Base-by-base conservation (phyloP, 345 rosid species). In the Salix brachista region DNA sequence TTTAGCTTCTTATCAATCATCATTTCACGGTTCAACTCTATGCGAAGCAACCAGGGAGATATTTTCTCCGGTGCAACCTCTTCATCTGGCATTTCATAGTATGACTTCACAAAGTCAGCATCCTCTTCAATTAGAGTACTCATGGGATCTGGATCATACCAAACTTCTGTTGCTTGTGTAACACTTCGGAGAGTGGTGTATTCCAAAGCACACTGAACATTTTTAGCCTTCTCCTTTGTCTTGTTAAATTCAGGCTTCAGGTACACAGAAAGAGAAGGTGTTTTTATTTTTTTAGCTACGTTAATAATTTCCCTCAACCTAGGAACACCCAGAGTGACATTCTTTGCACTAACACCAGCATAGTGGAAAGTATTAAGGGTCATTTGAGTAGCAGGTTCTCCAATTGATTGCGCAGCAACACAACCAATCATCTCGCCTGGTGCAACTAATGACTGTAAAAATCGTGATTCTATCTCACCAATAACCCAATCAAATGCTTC, bases 361-460 rank as follows among this genome's bases (percentile, higher is more conserved):
- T 91, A 95, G 77, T 95, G 99, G 83, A 93, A 95, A 8, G 99
- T 95, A 80, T 95, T 95, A 18, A 95, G 92, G 71, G 99, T 95
- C 99, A 95, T 95, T 85, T 95, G 99, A 23, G 99, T 95, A 60
- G 99, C 99, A 81, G 99, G 99, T 84, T 95, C 99, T 79, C 99
- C 99, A 82, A 95, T 95, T 28, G 98, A 95, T 78, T 95, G 99
- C 65, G 99, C 98, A 77, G 99, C 99, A 80, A 95, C 97, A 84
- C 99, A 95, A 41, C 99, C 99, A 48, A 95, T 95, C 99, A 93
- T 95, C 85, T 95, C 99, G 39, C 99, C 99, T 0, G 98, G 93
- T 75, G 99, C 98, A 42, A 95, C 99, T 36, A 91, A 72, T 28
- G 99, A 95, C 80, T 93, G 99, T 69, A 91, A 81, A 69, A 95